Base-by-base conservation (phyloP, 768 basidiomycete species). In the Hebeloma cylindrosporum region DNA sequence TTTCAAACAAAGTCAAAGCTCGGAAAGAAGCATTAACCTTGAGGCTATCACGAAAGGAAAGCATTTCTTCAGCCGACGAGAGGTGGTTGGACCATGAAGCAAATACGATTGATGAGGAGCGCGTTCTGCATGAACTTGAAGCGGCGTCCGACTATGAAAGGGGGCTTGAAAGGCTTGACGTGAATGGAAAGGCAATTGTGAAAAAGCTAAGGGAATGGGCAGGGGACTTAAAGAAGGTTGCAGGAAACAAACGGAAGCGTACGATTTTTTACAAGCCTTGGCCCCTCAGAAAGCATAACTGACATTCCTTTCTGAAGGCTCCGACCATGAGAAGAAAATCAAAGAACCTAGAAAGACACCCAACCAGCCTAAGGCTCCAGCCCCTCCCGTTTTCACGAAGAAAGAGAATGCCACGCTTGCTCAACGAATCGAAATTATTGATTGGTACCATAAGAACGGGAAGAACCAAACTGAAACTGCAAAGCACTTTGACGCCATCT, bases 161-260 rank as follows among this genome's bases (percentile, higher is more conserved):
- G 84, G 3, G 82, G 73, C 69, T 86, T 84, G 65, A 86, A 79
- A 0, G 83, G 80, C 58, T 77, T 73, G 62, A 85, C 82, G 47
- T 86, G 61, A 50, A 80, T 77, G 47, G 23, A 35, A 59, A 56
- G 49, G 47, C 33, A 21, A 40, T 50, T 36, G 41, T 58, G 2
- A 13, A 46, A 16, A 39, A 46, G 16, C 29, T 53, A 25, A 50
- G 30, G 40, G 41, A 50, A 31, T 50, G 26, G 39, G 52, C 50
- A 2, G 50, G 55, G 26, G 48, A 46, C 1, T 37, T 53, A 26
- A 22, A n/a, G 1, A 39, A 40, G 18, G 35, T 43, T 14, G 44
- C 26, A 29, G 47, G 52, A 35, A 56, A 52, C 39, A 56, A 59
- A 28, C 21, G 45, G 16, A 54, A 59, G 42, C 43, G 41, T 58